phyloP scores from a whole-genome alignment of 441 rosid genomes.

The Flueggea neowawraea region DNA sequence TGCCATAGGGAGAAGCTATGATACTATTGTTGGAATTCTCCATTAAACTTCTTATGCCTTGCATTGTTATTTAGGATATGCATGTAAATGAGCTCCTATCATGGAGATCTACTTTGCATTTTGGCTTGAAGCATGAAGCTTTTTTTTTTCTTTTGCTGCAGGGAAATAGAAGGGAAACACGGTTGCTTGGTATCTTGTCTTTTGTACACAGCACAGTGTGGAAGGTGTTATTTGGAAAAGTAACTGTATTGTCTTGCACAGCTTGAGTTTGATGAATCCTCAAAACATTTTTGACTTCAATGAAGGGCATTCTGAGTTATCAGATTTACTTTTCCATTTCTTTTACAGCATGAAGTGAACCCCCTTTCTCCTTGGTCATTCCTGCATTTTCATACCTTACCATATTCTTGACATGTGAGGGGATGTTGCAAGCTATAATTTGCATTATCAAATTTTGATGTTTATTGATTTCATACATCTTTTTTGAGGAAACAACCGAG shows the following conservation, averaged over 20 bases:
- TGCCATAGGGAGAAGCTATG: slow-evolving; percentile 88
- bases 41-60: slow-evolving; percentile 1
- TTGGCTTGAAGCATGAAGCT: not conserved
- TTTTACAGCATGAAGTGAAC: no score
- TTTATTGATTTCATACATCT: no score
- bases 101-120: no score
- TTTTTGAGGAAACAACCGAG: no score
- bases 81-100: no score
- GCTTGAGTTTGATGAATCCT: not conserved
- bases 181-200: slow-evolving; percentile 86
- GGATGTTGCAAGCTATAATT: no score
- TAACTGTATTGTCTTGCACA: slow-evolving; percentile 16
- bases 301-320: not conserved
- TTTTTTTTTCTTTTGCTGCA: slow-evolving; percentile 19
- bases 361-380: no score
- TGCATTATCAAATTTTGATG: no score
- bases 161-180: slow-evolving; percentile 98
- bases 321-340: no score
- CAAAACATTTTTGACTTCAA: not conserved
- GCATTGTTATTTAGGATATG: not conserved
- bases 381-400: no score
- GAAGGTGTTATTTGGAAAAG: slow-evolving; percentile 98
- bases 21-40: not conserved
- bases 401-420: no score
- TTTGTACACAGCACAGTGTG: slow-evolving; percentile 97